Percentiles rank a stretch among this genome's conserved stretches.
phyloP scores from a whole-genome alignment of 352 stramenopile species.

The Aphanomyces invadans region DNA sequence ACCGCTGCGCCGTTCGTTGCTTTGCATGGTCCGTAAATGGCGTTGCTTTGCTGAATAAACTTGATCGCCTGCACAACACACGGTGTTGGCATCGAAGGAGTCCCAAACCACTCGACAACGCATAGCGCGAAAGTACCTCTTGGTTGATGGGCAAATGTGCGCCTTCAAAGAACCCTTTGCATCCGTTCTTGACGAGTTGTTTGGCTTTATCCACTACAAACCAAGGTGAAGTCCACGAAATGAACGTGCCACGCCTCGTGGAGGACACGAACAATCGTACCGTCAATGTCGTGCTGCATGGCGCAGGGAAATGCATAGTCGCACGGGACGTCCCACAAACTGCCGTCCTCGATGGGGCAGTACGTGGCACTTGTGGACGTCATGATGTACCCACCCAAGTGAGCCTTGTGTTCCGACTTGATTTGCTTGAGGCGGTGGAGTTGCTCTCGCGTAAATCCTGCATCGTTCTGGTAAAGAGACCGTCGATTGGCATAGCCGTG shows the following conservation, averaged over 20 bases:
- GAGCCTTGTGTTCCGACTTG: conserved; percentile 73
- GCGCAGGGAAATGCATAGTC: conserved; percentile 96
- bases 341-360: conserved; percentile 60
- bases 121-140: too few species aligned
- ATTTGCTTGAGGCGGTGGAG: conserved; percentile 67
- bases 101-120: too few species aligned
- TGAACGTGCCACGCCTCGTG: not conserved
- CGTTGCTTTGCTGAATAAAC: conserved; percentile 73
- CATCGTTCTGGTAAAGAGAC: not conserved
- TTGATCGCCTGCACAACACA: conserved; percentile 42
- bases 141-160: conserved; percentile 77
- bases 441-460: conserved; percentile 59
- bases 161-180: conserved; percentile 83
- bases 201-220: conserved; percentile 31
- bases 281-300: conserved; percentile 90
- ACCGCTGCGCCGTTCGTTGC: conserved; percentile 71
- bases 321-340: conserved; percentile 86
- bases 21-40: conserved; percentile 83
- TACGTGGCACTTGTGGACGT: conserved; percentile 84
- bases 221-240: not conserved
- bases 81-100: too few species aligned
- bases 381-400: conserved; percentile 83
- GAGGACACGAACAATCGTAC: conserved; percentile 31
- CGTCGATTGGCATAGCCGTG: not conserved
- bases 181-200: conserved; percentile 80